Conservation (phyloP, 805 yeast species). For the Barnettozyma sucrosica region DNA sequence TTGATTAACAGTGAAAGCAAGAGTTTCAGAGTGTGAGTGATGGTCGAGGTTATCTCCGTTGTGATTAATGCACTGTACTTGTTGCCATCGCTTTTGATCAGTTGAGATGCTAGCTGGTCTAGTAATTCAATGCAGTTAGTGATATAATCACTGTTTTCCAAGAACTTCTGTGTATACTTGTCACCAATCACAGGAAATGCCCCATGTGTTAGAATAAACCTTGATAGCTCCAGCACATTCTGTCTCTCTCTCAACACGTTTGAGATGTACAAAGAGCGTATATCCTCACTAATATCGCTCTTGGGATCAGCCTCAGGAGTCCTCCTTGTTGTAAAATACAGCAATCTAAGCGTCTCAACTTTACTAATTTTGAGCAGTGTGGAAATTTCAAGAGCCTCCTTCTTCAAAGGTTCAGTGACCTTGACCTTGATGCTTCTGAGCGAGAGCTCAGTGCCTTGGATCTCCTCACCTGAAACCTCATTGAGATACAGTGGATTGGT, state of each 20-base stretch:
- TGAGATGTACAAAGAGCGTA: slow-evolving; percentile 27
- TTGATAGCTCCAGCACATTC: slow-evolving; percentile 37
- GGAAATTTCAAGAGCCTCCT: slow-evolving; percentile 37
- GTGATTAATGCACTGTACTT: slow-evolving; percentile 14
- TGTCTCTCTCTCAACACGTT: slow-evolving; percentile 48
- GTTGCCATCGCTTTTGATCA: slow-evolving; percentile 8
- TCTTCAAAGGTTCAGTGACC: slow-evolving; percentile 29
- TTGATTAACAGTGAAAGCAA: slow-evolving; percentile 36
- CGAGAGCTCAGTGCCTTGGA: slow-evolving; percentile 25
- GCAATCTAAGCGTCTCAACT: slow-evolving; percentile 44
- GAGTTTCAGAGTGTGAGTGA: slow-evolving; percentile 33
- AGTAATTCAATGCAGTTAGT: slow-evolving; percentile 18
- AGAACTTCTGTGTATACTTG: slow-evolving; percentile 18
- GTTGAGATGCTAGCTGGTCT: slow-evolving; percentile 3
- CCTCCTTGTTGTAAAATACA: slow-evolving; percentile 34
- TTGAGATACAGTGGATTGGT: slow-evolving; percentile 11
- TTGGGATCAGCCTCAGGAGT: slow-evolving; percentile 26
- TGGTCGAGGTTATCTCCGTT: slow-evolving; percentile 31
- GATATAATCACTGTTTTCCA: slow-evolving; percentile 22
- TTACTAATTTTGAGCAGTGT: slow-evolving; percentile 34
- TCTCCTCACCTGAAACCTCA: neutral
- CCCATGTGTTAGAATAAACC: slow-evolving; percentile 25
- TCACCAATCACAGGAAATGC: slow-evolving; percentile 21
- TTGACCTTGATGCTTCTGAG: slow-evolving; percentile 37
- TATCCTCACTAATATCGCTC: slow-evolving; percentile 8